These are phyloP conservation scores for Fusarium luffae DNA, from an alignment of 2,329 filamentous ascomycete species.

Conservation along the genomic window DNA sequence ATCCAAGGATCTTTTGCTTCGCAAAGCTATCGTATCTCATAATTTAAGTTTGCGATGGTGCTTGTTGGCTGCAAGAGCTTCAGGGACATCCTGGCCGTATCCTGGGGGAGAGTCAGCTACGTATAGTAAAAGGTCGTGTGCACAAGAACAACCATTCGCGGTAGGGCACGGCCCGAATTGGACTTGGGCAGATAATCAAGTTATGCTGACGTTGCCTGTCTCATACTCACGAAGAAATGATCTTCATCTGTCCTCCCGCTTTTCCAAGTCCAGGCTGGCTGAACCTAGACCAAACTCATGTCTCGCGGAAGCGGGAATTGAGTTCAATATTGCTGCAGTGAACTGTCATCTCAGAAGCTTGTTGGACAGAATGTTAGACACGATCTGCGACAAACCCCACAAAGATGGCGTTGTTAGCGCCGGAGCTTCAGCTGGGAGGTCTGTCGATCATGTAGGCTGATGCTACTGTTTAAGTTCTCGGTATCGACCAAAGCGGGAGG, in stretches of 20 bases:
- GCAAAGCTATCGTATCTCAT: not conserved
- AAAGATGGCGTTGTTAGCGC: not conserved
- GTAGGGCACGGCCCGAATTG: not conserved
- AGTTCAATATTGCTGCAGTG: too few species aligned
- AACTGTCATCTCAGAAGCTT: not conserved
- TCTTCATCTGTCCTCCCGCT: not conserved
- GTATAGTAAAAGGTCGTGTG: not conserved
- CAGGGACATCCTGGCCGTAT: accelerated
- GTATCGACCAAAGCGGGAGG: too few species aligned
- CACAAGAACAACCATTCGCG: not conserved
- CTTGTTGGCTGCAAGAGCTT: too few species aligned
- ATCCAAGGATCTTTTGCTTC: too few species aligned
- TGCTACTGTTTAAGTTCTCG: too few species aligned
- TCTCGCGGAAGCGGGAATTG: not conserved
- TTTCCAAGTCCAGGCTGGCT: not conserved
- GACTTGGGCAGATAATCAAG: not conserved
- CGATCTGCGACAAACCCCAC: not conserved
- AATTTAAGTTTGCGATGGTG: accelerated
- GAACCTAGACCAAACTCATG: too few species aligned
- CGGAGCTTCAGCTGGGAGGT: not conserved
- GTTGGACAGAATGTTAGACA: not conserved
- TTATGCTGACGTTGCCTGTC: not conserved
- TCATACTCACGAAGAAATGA: not conserved
- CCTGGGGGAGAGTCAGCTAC: not conserved
- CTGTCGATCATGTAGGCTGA: not conserved